A percentile compares a stretch with the other conserved stretches of the same genome.
phyloP scores from a whole-genome alignment of 78 protist genomes.

The Dictyostelium citrinum region DNA sequence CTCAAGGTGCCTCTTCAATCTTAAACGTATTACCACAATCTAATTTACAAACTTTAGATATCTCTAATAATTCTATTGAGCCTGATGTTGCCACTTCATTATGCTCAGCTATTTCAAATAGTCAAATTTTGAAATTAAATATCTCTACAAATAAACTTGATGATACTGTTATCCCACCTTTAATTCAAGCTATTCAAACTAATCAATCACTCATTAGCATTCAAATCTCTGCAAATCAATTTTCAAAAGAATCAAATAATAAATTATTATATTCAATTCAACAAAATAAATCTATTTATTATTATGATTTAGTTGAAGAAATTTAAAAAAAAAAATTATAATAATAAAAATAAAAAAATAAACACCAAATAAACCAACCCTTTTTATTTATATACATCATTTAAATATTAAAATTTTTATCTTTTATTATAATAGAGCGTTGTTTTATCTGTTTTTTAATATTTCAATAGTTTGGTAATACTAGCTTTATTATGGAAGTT shows the following conservation, averaged over 20 bases:
- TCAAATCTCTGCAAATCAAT: constrained; percentile 58
- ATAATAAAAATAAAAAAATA: neutral
- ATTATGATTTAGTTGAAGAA: constrained; percentile 64
- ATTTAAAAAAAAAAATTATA: neutral
- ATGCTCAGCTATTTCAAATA: neutral
- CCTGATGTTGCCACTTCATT: neutral
- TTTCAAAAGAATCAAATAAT: constrained; percentile 54
- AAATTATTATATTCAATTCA: constrained; percentile 10
- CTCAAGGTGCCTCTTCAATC: neutral
- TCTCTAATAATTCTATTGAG: constrained; percentile 27
- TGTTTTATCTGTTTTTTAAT: too few relatives aligned
- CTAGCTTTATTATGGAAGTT: too few relatives aligned
- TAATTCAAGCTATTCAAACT: neutral
- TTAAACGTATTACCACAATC: neutral
- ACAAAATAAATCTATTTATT: constrained; percentile 59
- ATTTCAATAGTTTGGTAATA: too few relatives aligned
- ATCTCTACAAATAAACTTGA: constrained; percentile 41
- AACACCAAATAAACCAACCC: too few relatives aligned
- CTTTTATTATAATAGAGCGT: too few relatives aligned
- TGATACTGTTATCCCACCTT: constrained; percentile 15
- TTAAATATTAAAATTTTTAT: too few relatives aligned
- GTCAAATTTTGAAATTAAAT: constrained; percentile 21
- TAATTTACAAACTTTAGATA: constrained; percentile 15
- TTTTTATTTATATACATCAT: too few relatives aligned
- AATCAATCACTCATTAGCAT: constrained; percentile 22